Conservation (phyloP, 129 eudicot genomes). For the Chrysanthemum lavandulifolium region DNA sequence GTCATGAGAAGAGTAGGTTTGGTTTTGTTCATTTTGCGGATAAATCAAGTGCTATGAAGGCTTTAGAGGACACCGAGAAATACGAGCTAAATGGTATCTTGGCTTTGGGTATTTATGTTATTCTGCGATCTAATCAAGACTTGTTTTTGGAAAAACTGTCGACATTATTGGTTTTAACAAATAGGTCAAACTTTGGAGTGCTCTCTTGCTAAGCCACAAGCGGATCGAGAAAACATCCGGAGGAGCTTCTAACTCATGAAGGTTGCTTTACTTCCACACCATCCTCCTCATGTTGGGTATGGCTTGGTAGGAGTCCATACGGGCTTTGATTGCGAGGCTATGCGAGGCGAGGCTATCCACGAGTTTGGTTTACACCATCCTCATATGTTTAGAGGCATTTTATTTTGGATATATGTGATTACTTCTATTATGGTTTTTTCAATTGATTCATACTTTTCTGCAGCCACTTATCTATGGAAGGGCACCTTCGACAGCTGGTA, state of each 20-base stretch:
- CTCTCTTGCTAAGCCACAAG: constrained; percentile 96
- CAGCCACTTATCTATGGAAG: too few species aligned
- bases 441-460: constrained; percentile 6
- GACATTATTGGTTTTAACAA: constrained; percentile 7
- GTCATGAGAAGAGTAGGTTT: too few species aligned
- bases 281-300: constrained; percentile 71
- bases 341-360: constrained; percentile 60
- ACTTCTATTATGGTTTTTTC: not conserved
- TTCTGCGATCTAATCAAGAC: not conserved
- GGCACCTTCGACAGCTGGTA: too few species aligned
- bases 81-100: constrained; percentile 73
- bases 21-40: constrained; percentile 95
- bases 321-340: constrained; percentile 64
- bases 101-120: not conserved
- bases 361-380: constrained; percentile 36
- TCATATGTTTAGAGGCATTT: not conserved
- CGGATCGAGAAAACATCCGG: constrained; percentile 76
- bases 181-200: constrained; percentile 83
- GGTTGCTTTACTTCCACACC: constrained; percentile 62
- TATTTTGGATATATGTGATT: not conserved
- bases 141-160: not conserved
- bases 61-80: constrained; percentile 80
- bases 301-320: constrained; percentile 62
- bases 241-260: constrained; percentile 48
- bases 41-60: constrained; percentile 81